Conservation (phyloP, 768 basidiomycete genomes). For the Hericium alpestre region DNA sequence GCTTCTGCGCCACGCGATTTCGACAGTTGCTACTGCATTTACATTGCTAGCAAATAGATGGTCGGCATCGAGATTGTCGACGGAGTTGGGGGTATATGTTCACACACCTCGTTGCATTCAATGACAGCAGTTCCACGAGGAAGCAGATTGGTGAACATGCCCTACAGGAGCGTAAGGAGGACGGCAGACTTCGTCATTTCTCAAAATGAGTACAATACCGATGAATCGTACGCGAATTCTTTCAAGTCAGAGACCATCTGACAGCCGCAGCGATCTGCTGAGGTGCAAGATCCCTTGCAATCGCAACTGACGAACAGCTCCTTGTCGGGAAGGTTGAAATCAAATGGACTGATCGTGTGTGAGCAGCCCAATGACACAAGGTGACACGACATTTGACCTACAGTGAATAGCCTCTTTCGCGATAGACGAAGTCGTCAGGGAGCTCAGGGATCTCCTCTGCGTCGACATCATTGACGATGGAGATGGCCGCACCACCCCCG, state of each 20-base stretch:
- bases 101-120: constrained; percentile 51
- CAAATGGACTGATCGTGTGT: neutral
- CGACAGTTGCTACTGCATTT: constrained; percentile 34
- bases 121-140: constrained; percentile 40
- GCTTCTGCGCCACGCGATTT: constrained; percentile 53
- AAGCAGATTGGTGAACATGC: constrained; percentile 35
- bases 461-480: neutral
- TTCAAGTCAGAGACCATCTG: constrained; percentile 33
- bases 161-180: constrained; percentile 22
- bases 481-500: neutral
- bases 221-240: constrained; percentile 35
- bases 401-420: neutral
- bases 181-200: neutral
- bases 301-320: constrained; percentile 34
- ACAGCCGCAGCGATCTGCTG: constrained; percentile 33
- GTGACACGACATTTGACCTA: neutral
- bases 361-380: neutral
- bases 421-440: neutral
- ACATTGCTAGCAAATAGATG: constrained; percentile 24
- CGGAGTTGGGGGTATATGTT: neutral
- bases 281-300: constrained; percentile 26
- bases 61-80: neutral
- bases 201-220: constrained; percentile 12
- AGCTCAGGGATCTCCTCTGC: neutral
- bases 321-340: constrained; percentile 6